Conservation (phyloP, 2,329 filamentous ascomycete genomes). For the Herpotrichia juniperi region DNA sequence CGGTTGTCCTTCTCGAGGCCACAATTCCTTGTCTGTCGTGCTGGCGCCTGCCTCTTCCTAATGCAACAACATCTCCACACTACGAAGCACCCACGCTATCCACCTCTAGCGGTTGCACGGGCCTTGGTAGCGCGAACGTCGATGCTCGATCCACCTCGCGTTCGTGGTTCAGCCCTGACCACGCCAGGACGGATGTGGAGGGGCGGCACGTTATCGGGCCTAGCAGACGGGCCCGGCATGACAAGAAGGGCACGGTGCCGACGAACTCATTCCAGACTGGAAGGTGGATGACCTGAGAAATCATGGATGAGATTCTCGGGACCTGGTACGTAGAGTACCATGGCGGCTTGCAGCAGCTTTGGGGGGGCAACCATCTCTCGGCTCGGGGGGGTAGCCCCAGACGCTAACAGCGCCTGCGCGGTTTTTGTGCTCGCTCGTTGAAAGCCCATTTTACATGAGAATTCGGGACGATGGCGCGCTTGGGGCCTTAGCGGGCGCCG, state of each 20-base stretch:
- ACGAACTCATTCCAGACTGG: constrained; percentile 27
- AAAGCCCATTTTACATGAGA: neutral
- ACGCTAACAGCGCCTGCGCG: constrained; percentile 20
- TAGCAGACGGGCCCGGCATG: neutral
- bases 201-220: constrained; percentile 23
- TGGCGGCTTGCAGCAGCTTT: neutral
- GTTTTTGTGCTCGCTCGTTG: constrained; percentile 5
- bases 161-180: neutral
- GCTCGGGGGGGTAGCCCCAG: constrained; percentile 5
- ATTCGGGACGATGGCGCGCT: neutral
- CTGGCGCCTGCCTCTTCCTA: neutral
- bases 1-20: neutral
- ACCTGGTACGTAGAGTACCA: no score
- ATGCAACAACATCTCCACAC: constrained; percentile 1
- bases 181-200: neutral
- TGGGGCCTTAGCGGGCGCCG: constrained; percentile 15
- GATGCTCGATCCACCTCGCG: constrained; percentile 16
- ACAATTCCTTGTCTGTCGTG: neutral
- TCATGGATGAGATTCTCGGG: neutral
- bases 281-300: constrained; percentile 26
- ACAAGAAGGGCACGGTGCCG: constrained; percentile 17
- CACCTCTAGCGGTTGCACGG: constrained; percentile 29
- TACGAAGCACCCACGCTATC: neutral
- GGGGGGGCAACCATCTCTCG: neutral
- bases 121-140: constrained; percentile 39